A percentile compares a stretch with the other conserved stretches of the same genome.
phyloP scores from a whole-genome alignment of 176 grass and related monocot species.

The Poa annua region DNA sequence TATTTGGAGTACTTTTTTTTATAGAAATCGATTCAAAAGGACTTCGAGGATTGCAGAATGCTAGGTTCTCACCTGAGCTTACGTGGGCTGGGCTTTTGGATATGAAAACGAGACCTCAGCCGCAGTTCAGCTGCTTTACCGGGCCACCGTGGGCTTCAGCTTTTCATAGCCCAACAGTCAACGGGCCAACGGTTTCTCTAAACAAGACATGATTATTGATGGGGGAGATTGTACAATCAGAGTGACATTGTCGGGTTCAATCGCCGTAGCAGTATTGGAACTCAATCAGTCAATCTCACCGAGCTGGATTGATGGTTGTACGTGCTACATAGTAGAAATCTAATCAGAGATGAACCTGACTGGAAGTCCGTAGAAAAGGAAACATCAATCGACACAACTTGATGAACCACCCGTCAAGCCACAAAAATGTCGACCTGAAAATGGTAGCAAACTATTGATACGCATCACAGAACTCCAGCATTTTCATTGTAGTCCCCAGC shows the following conservation, averaged over 20 bases:
- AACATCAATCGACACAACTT: slow-evolving; percentile 18
- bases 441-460: not conserved
- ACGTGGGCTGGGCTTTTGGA: not conserved
- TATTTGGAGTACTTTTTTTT: not conserved
- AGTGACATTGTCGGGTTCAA: slow-evolving; percentile 6
- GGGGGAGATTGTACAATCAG: too few species aligned
- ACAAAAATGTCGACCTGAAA: slow-evolving; percentile 21
- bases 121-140: not conserved
- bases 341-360: not conserved
- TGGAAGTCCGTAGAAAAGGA: not conserved
- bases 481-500: not conserved
- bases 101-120: not conserved
- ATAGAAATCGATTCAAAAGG: too few species aligned
- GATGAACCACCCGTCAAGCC: not conserved
- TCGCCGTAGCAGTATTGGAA: slow-evolving; percentile 29
- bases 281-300: not conserved
- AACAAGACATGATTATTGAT: too few species aligned
- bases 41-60: too few species aligned
- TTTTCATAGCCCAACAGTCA: too few species aligned
- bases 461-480: not conserved
- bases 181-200: too few species aligned
- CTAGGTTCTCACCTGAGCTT: not conserved
- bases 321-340: too few species aligned
- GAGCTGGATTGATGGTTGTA: too few species aligned
- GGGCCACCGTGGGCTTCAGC: too few species aligned